phyloP scores from a whole-genome alignment of 2,329 filamentous ascomycete species.

The Allantophomopsis lycopodina region DNA sequence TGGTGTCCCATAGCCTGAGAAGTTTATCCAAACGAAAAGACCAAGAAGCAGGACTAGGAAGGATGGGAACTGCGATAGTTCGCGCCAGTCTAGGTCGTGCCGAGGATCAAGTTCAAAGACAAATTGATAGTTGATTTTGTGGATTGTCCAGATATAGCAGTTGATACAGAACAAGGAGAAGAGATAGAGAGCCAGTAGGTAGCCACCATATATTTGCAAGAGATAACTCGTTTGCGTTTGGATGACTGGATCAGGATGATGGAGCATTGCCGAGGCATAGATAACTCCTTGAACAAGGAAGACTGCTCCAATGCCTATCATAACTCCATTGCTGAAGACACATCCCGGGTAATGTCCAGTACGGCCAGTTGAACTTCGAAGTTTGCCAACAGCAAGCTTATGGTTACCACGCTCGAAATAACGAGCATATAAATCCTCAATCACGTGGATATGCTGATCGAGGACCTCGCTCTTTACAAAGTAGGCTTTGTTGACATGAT shows the following conservation, averaged over 20 bases:
- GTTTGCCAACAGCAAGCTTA: conserved; percentile 79
- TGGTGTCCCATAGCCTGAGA: conserved; percentile 51
- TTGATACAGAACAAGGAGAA: conserved; percentile 76
- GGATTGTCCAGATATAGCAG: conserved; percentile 67
- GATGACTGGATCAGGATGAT: conserved; percentile 32
- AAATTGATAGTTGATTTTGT: conserved; percentile 91
- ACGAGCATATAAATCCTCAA: conserved; percentile 84
- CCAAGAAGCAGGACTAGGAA: conserved; percentile 71
- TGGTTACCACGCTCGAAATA: conserved; percentile 92
- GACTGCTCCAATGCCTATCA: conserved; percentile 54
- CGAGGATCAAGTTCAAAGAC: conserved; percentile 93
- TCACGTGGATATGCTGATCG: conserved; percentile 64
- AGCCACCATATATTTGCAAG: conserved; percentile 84
- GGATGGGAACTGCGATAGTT: conserved; percentile 75
- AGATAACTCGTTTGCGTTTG: conserved; percentile 49
- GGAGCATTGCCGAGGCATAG: conserved; percentile 37
- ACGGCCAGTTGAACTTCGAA: conserved; percentile 57
- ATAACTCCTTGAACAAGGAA: conserved; percentile 54
- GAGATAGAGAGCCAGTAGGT: conserved; percentile 71
- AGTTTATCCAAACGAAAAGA: conserved; percentile 81
- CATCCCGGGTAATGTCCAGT: conserved; percentile 39
- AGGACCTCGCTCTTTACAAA: conserved; percentile 84
- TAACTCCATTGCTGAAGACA: conserved; percentile 47
- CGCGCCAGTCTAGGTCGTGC: conserved; percentile 77
- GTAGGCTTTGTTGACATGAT: conserved; percentile 80